phyloP scores from a whole-genome alignment of 139 green algal genomes.

The Dunaliella sp. region DNA sequence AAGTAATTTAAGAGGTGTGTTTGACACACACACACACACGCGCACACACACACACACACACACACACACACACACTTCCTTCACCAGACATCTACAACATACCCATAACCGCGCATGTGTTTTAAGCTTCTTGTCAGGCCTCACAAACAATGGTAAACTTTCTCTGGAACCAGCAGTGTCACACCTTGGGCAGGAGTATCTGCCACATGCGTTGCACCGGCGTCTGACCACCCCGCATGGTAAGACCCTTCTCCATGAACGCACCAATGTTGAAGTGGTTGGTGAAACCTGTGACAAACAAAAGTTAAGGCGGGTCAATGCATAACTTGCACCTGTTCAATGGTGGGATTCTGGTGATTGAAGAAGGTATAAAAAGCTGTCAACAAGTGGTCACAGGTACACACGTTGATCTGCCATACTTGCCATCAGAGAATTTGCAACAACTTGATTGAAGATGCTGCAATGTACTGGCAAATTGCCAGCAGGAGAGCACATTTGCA shows the following conservation, averaged over 20 bases:
- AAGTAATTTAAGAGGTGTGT: too few species aligned
- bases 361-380: too few species aligned
- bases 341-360: too few species aligned
- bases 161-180: too few species aligned
- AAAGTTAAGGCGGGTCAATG: constrained; percentile 37
- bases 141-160: too few species aligned
- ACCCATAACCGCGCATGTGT: neutral
- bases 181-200: constrained; percentile 47
- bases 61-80: neutral
- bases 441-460: too few species aligned
- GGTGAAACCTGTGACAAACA: constrained; percentile 48
- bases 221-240: constrained; percentile 45
- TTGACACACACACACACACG: neutral
- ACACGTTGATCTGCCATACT: too few species aligned
- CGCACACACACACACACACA: neutral
- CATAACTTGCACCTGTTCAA: too few species aligned
- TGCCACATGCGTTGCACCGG: constrained; percentile 58
- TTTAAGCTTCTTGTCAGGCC: neutral
- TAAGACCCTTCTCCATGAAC: constrained; percentile 80
- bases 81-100: neutral
- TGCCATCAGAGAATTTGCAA: too few species aligned
- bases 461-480: too few species aligned
- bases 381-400: too few species aligned
- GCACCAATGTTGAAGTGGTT: constrained; percentile 78
- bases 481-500: too few species aligned